Conservation (phyloP, 257 asterid species). For the Penstemon davidsonii region DNA sequence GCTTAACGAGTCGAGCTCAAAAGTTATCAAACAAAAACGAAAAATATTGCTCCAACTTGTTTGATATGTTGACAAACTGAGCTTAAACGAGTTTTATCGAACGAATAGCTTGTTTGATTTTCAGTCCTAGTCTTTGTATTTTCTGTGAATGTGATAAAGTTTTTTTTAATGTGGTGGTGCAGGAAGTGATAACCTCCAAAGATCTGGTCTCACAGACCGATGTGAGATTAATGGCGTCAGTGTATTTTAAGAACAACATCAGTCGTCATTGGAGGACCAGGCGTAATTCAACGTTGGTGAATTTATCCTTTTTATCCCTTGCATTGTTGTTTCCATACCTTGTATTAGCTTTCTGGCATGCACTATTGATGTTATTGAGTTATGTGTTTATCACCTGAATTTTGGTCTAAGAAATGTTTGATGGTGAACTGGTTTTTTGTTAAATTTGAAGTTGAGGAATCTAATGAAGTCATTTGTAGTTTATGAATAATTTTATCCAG, state of each 20-base stretch:
- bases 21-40: too few species aligned
- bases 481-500: too few species aligned
- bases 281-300: slow-evolving; percentile 77
- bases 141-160: neutral
- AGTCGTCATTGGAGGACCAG: slow-evolving; percentile 84
- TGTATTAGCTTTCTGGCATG: neutral
- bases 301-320: neutral
- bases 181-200: slow-evolving; percentile 84
- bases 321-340: neutral
- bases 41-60: too few species aligned
- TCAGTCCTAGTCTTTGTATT: neutral
- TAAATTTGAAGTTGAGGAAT: neutral
- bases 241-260: slow-evolving; percentile 82
- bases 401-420: neutral
- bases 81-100: too few species aligned
- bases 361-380: neutral
- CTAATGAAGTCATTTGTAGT: neutral
- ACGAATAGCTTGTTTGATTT: too few species aligned
- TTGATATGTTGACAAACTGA: too few species aligned
- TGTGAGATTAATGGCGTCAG: slow-evolving; percentile 91
- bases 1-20: too few species aligned
- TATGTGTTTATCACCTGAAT: neutral
- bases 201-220: slow-evolving; percentile 67
- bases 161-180: slow-evolving; percentile 21
- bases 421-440: neutral